Base-by-base conservation (phyloP, 306 rosid genomes). In the Lathyrus oleraceus region DNA sequence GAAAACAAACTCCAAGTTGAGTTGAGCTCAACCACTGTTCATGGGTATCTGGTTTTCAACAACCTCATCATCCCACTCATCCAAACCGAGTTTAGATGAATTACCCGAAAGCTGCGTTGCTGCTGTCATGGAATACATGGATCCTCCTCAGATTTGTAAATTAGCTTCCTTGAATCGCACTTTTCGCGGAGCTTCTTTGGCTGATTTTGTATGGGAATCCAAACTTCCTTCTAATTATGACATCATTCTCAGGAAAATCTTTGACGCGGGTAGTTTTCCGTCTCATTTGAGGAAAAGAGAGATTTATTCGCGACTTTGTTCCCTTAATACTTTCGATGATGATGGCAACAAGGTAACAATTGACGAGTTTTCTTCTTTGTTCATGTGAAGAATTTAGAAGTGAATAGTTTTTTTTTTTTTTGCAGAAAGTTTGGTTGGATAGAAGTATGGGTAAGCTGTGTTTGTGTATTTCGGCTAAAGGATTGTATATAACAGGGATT, bases 201-300 rank as follows among this genome's bases (percentile, higher is more conserved):
- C 99, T 0, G 96, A 94, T 85, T 91, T 86, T 45, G 87, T 94
- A 23, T 94, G 97, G 99, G 96, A 94, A 35, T 87, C 97, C 10
- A 94, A 94, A 67, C 78, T 94, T 12, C 99, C 97, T 0, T 28
- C 85, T 1, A 94, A 94, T 81, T 91, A 81, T 68, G 19, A 70
- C 17, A 19, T 51, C 54, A 81, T 94, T 36, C 23, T 81, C 3
- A 67, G 48, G 1, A 70, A 75, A 25, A 74, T 94, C 20, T 77
- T 88, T 53, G 59, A 84, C 6, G 85, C 72, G 72, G 1, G 1
- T 15, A 23, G 5, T 57, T 79, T 80, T 10, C 73, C 78, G 8
- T 56, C 36, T n/a, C 58, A 66, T 69, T 65, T 82, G 82, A 76
- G 89, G 8, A 94, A 84, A 60, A 81, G 96, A 67, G 95, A 77